Evolutionary conservation across 2,329 filamentous ascomycete species (phyloP), one percentile per base, ranked within the genome.

Genomic region (Lachnellula suecica): DNA sequence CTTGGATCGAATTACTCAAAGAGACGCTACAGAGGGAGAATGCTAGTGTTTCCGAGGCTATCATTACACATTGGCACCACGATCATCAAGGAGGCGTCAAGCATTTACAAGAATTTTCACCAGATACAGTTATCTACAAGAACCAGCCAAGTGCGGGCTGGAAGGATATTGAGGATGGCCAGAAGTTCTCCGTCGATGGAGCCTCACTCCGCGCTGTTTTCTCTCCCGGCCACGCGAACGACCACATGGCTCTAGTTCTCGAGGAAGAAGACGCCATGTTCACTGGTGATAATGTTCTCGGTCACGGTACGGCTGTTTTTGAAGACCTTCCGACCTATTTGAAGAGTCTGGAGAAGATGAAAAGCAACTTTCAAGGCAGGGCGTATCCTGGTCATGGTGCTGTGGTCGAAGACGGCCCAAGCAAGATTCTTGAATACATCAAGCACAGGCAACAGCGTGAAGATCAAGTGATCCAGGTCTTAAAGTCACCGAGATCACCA

Each of bases 61-160:
- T 99, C 20, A 76, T 99, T 44, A 95, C 92, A 0, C 94, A 99
- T 70, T 96, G 92, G 91, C 94, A 99, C 67, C 81, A 75, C 38
- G 94, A 99, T 66, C 94, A 99, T 66, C 79, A 85, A 6, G 82
- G 85, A 22, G 94, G 94, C 7, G 80, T 97, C 22, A 68, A 73
- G 2, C 84, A 95, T 62, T 74, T 97, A 1, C 73, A 85, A 17
- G 70, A 72, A 13, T 66, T 87, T 22, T 88, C 78, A n/a, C 87
- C 89, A 0, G 66, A 77, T 17, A 83, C 80, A 6, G 74, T 74
- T 20, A 70, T 94, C 35, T 83, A 85, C 71, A 93, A 94, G 69
- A 74, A 84, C 60, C 71, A 82, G 31, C 85, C 87, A 0, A 71
- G 69, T 1, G 62, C 72, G 3, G 73, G 70, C 0, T 82, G 86